phyloP scores from a whole-genome alignment of 441 rosid species.

The Isatis lusitanica region DNA sequence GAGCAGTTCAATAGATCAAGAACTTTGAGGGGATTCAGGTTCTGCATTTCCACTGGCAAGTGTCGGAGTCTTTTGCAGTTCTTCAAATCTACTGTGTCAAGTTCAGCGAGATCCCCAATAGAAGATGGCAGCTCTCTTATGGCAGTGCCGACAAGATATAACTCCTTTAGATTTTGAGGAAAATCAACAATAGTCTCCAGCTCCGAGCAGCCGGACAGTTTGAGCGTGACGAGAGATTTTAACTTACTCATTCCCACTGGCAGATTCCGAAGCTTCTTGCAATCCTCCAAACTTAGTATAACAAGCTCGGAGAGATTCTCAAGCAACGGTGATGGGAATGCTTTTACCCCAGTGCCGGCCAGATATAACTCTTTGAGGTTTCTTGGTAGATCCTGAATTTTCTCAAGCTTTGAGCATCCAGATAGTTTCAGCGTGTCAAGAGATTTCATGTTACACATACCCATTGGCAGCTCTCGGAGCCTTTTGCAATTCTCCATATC shows the following conservation, averaged over 20 bases:
- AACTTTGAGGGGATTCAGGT: background rate
- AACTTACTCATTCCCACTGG: background rate
- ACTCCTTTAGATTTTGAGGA: background rate
- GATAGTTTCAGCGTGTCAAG: conserved; percentile 4
- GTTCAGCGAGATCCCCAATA: background rate
- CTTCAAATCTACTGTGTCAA: conserved; percentile 11
- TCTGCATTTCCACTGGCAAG: background rate
- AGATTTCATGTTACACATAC: conserved; percentile 1
- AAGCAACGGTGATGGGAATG: background rate
- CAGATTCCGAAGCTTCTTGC: background rate
- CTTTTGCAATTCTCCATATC: conserved; percentile 17
- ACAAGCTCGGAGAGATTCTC: background rate
- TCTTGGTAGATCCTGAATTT: background rate
- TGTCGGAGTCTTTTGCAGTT: background rate
- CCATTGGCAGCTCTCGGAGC: background rate
- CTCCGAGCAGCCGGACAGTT: conserved; percentile 9
- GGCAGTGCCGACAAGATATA: background rate
- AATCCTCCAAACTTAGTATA: conserved; percentile 7
- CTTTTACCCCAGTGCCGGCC: background rate
- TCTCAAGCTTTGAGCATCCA: conserved; percentile 19
- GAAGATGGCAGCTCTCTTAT: conserved; percentile 5
- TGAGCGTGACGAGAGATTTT: background rate
- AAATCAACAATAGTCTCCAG: background rate
- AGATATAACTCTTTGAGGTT: conserved; percentile 20
- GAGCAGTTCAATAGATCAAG: conserved; percentile 15